Evolutionary conservation across 768 basidiomycete species (phyloP).

Genomic region (Neoboletus magnificus): DNA sequence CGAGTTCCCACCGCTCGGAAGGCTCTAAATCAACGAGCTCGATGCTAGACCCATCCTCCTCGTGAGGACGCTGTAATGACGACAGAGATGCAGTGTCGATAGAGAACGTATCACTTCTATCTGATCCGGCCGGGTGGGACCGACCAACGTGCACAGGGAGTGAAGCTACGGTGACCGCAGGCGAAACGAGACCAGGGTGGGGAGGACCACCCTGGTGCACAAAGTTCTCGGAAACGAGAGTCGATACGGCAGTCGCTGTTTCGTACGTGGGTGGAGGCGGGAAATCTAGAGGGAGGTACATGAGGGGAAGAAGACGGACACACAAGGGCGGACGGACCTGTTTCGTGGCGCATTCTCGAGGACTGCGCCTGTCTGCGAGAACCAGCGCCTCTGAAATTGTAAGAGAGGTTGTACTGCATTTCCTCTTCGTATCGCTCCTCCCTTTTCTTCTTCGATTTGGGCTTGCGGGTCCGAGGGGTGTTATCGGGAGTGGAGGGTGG

Average conservation of each 20-base stretch:
- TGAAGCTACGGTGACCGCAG: conserved; percentile 23
- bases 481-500: conserved; percentile 51
- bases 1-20: conserved; percentile 42
- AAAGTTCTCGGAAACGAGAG: conserved; percentile 41
- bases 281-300: conserved; percentile 43
- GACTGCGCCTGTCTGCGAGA: conserved; percentile 27
- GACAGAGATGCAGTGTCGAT: conserved; percentile 18
- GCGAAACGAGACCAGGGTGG: conserved; percentile 24
- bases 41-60: conserved; percentile 48
- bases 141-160: conserved; percentile 16
- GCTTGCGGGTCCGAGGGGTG: conserved; percentile 38
- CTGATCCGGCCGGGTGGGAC: conserved; percentile 12
- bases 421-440: conserved; percentile 44
- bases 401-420: conserved; percentile 32
- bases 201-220: conserved; percentile 27
- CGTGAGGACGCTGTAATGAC: conserved; percentile 23
- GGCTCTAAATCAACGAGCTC: conserved; percentile 52
- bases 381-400: conserved; percentile 30
- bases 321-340: conserved; percentile 24
- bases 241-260: conserved; percentile 43
- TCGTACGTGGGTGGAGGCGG: conserved; percentile 78
- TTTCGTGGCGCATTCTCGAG: conserved; percentile 29
- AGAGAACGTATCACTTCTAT: conserved; percentile 25
- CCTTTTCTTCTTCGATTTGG: conserved; percentile 44
- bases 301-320: background rate